Evolutionary conservation across 2,329 filamentous ascomycete genomes (phyloP), one percentile per base, ranked within the genome.

Genomic region (Chrysoporthe deuterocubensis): DNA sequence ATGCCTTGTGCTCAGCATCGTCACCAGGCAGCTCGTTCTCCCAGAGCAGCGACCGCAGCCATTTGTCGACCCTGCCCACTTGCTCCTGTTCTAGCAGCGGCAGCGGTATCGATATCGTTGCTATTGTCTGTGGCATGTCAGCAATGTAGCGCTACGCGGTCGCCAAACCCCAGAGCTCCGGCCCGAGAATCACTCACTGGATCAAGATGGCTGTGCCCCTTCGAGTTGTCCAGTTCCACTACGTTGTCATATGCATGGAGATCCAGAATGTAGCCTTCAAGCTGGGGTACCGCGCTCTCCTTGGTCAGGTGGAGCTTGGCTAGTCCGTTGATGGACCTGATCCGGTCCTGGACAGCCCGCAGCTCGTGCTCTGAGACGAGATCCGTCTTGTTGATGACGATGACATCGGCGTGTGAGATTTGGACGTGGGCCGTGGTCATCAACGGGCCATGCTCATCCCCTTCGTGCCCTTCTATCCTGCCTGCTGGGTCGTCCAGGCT

Each of bases 391-490:
- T 99, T 99, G 73, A 99, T 88, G 50, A 99, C 88, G 57, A 99
- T 87, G 9, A 98, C 93, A 79, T 99, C 96, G 7, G 96, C 96
- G 75, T 99, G 95, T 1, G 94, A 97, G 69, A 99, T 97, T 75
- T 99, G 96, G 60, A 98, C 86, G 78, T 99, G 96, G 0, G 96
- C 96, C 2, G 93, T 97, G 0, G 95, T 97, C 79, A 97, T 87
- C 9, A 94, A 80, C 0, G 92, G 90, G 0, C 90, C 90, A 60
- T 85, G 81, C 26, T 88, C 80, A 69, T 82, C 78, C 32, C 87
- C 81, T 9, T 84, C 82, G 32, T 87, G 81, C 1, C 83, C 81
- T 18, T 84, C 80, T 16, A 86, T 80, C 67, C 87, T 83, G 18
- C 83, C 84, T 0, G 83, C 77, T 3, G 88, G 85, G 66, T 97